phyloP scores from a whole-genome alignment of 345 rosid genomes.

The Ricinus communis region DNA sequence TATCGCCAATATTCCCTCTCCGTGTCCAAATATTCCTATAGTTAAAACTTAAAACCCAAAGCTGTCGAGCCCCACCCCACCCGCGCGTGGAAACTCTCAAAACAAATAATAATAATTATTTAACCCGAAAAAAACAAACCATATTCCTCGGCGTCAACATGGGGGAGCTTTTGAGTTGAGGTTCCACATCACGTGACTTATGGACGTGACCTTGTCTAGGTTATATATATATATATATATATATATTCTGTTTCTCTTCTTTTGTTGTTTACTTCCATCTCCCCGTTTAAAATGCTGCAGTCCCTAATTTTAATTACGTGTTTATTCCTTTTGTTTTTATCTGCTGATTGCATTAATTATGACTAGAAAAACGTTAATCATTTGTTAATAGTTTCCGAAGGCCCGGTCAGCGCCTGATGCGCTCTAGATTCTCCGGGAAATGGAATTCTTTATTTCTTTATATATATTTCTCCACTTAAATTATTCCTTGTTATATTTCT shows the following conservation, averaged over 20 bases:
- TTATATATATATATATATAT: no score
- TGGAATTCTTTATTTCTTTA: constrained; percentile 28
- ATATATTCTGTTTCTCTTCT: constrained; percentile 29
- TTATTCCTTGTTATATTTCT: not conserved
- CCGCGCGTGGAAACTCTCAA: constrained; percentile 27
- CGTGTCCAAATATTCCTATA: constrained; percentile 54
- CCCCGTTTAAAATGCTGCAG: constrained; percentile 6
- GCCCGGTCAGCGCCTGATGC: constrained; percentile 93
- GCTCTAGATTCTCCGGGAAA: constrained; percentile 95
- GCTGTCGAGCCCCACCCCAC: constrained; percentile 55
- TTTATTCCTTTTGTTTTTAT: constrained; percentile 12
- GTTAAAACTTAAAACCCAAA: constrained; percentile 6
- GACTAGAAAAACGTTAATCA: constrained; percentile 18
- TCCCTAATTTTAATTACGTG: not conserved
- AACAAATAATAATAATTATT: no score
- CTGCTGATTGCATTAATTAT: constrained; percentile 15
- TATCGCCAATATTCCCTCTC: constrained; percentile 62
- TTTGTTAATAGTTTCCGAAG: constrained; percentile 45
- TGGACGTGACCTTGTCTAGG: constrained; percentile 42
- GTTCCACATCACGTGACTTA: constrained; percentile 57
- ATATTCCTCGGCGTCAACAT: constrained; percentile 74
- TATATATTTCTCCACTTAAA: constrained; percentile 34
- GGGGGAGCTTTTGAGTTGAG: not conserved
- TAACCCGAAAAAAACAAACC: no score
- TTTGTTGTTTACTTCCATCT: constrained; percentile 17